phyloP scores from a whole-genome alignment of 768 basidiomycete genomes.

The Leccinum truebloodii region DNA sequence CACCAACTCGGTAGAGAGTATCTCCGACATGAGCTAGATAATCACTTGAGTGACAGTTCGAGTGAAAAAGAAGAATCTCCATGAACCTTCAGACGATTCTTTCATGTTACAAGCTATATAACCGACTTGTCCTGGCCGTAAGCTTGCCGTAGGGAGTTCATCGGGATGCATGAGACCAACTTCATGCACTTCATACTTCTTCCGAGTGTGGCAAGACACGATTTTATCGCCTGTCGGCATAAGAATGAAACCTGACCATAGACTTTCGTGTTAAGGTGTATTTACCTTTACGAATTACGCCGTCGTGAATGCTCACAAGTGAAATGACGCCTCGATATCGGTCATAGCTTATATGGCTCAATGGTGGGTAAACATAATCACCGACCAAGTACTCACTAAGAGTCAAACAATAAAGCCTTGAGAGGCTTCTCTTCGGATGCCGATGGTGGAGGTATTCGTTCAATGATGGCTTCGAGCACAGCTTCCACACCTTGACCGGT shows the following conservation, averaged over 20 bases:
- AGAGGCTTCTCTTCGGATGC: constrained; percentile 55
- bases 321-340: constrained; percentile 96
- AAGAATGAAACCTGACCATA: neutral
- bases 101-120: constrained; percentile 98
- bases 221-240: constrained; percentile 78
- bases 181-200: constrained; percentile 87
- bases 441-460: constrained; percentile 80
- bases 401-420: constrained; percentile 91
- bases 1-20: constrained; percentile 78
- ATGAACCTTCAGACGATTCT: constrained; percentile 84
- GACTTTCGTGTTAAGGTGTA: neutral
- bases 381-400: constrained; percentile 57
- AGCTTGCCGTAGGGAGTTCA: constrained; percentile 67
- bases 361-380: constrained; percentile 1
- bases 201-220: constrained; percentile 77
- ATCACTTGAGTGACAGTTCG: constrained; percentile 3
- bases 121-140: constrained; percentile 82
- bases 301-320: constrained; percentile 78
- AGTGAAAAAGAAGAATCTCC: neutral
- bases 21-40: constrained; percentile 87
- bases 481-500: constrained; percentile 80
- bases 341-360: constrained; percentile 67
- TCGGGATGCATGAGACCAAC: constrained; percentile 90
- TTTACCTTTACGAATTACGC: constrained; percentile 78
- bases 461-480: constrained; percentile 78